Conservation (phyloP, 495 filamentous ascomycete genomes). For the Tricharina praecox region DNA sequence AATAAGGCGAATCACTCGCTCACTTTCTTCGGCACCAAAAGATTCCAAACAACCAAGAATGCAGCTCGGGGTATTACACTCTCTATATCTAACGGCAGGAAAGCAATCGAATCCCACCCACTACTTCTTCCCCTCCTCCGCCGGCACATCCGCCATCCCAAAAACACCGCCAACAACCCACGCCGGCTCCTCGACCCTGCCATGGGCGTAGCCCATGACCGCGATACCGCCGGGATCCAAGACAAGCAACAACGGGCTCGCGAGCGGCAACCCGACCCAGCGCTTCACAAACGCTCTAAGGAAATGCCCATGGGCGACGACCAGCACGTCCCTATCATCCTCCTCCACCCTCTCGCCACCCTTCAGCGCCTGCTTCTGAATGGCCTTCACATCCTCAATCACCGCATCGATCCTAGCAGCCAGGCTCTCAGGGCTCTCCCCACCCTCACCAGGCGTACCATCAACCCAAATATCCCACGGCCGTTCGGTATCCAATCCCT, state of each 20-base stretch:
- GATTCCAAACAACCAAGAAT: too few species aligned
- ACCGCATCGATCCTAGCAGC: constrained; percentile 51
- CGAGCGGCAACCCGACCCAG: constrained; percentile 56
- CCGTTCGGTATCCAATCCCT: constrained; percentile 39
- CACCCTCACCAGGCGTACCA: constrained; percentile 14
- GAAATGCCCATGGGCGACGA: constrained; percentile 71
- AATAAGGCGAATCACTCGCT: too few species aligned
- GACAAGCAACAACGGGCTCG: constrained; percentile 48
- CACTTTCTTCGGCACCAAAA: too few species aligned
- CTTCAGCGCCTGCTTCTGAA: constrained; percentile 36
- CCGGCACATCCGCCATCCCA: not conserved
- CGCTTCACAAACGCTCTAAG: constrained; percentile 79
- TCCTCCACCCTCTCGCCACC: constrained; percentile 30
- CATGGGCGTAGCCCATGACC: constrained; percentile 58
- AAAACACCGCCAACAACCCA: constrained; percentile 42
- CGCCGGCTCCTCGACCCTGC: constrained; percentile 50
- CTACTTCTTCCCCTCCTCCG: not conserved
- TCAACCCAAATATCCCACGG: constrained; percentile 65
- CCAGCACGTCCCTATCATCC: constrained; percentile 37
- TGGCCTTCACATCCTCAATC: constrained; percentile 53
- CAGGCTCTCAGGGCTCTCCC: constrained; percentile 44
- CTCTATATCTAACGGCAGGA: too few species aligned
- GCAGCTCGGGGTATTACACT: too few species aligned
- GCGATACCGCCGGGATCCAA: constrained; percentile 74
- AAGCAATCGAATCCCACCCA: too few species aligned